Percentiles rank a stretch among this genome's conserved stretches.
Conservation (phyloP, 164 flowering plant species). For the Macadamia tetraphylla region DNA sequence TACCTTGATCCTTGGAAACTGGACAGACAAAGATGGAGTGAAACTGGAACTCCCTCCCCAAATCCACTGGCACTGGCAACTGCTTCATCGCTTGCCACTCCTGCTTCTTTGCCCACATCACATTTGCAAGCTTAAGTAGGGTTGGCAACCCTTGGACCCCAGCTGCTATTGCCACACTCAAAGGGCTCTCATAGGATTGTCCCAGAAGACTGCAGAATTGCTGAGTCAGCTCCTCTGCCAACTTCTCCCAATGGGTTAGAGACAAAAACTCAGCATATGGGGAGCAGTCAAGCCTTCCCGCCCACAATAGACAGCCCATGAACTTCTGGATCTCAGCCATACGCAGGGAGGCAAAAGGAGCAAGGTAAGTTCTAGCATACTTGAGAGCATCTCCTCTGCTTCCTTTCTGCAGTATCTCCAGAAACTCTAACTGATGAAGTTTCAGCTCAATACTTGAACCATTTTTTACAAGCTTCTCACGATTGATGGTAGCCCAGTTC, state of each 20-base stretch:
- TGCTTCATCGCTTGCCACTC: conserved; percentile 82
- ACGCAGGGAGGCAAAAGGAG: conserved; percentile 44
- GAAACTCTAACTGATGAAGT: conserved; percentile 60
- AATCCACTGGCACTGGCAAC: conserved; percentile 70
- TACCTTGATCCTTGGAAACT: conserved; percentile 68
- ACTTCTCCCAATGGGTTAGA: conserved; percentile 50
- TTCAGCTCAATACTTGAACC: conserved; percentile 63
- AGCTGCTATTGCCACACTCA: conserved; percentile 59
- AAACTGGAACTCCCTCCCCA: conserved; percentile 68
- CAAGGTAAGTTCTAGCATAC: conserved; percentile 49
- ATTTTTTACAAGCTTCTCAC: conserved; percentile 41
- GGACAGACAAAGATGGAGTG: conserved; percentile 88
- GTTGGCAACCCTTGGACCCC: conserved; percentile 70
- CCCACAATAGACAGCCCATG: conserved; percentile 69
- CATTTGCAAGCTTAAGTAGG: conserved; percentile 63
- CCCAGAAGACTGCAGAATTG: conserved; percentile 67
- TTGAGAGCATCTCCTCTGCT: conserved; percentile 48
- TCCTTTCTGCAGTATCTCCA: conserved; percentile 57
- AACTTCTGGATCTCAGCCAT: conserved; percentile 72
- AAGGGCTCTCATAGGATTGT: conserved; percentile 63
- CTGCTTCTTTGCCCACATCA: conserved; percentile 65
- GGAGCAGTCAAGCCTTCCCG: conserved; percentile 53
- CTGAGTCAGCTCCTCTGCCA: conserved; percentile 49
- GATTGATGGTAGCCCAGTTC: conserved; percentile 51
- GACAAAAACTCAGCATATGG: conserved; percentile 60